phyloP scores from a whole-genome alignment of 345 rosid species.

The Heritiera fomes region DNA sequence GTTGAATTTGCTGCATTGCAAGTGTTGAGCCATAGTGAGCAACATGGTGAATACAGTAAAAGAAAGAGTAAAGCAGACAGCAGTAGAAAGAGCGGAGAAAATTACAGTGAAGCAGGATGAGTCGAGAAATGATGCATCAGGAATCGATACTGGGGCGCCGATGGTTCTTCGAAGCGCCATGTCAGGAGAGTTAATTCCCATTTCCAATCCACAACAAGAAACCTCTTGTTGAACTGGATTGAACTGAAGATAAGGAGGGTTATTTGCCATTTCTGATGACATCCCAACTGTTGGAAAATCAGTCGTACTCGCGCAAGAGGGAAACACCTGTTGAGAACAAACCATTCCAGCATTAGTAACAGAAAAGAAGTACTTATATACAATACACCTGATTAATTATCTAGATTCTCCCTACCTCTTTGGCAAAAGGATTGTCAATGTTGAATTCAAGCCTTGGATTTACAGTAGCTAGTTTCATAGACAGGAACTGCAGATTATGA shows the following conservation, averaged over 20 bases:
- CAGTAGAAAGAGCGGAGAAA: not conserved
- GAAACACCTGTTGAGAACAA: slow-evolving; percentile 38
- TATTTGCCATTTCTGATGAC: slow-evolving; percentile 44
- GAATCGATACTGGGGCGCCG: slow-evolving; percentile 48
- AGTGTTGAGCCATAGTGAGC: not conserved
- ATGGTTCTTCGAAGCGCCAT: slow-evolving; percentile 45
- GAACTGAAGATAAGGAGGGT: slow-evolving; percentile 51
- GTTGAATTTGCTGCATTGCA: slow-evolving; percentile 54
- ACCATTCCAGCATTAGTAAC: not conserved
- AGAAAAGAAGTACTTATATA: not conserved
- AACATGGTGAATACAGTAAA: not conserved
- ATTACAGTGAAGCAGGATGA: slow-evolving; percentile 61
- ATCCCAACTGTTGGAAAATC: slow-evolving; percentile 50
- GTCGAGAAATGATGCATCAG: slow-evolving; percentile 44
- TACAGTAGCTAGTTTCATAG: slow-evolving; percentile 69
- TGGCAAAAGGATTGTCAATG: slow-evolving; percentile 48
- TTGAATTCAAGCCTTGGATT: slow-evolving; percentile 59
- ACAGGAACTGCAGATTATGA: slow-evolving; percentile 53
- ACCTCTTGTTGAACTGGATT: slow-evolving; percentile 51
- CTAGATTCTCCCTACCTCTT: slow-evolving; percentile 43
- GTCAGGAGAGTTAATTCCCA: slow-evolving; percentile 42
- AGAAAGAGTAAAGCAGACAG: not conserved
- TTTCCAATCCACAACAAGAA: slow-evolving; percentile 50
- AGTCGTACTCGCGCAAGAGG: slow-evolving; percentile 27
- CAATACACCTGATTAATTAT: no score